Evolutionary conservation across 441 rosid species (phyloP).

Genomic region (Eutrema salsugineum): DNA sequence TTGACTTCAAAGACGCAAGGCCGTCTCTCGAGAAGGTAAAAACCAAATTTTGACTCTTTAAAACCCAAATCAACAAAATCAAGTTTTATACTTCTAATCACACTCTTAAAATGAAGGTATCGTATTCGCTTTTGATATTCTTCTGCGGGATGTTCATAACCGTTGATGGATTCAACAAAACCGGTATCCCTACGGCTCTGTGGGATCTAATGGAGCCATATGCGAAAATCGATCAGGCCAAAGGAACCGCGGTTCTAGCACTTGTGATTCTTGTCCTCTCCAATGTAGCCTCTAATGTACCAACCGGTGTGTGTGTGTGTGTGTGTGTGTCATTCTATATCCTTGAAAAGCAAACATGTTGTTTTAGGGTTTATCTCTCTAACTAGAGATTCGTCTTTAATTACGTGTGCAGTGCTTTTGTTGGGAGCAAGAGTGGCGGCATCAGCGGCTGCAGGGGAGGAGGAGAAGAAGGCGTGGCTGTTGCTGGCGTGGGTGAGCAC

Average conservation of each 20-base stretch:
- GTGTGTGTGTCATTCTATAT: not conserved
- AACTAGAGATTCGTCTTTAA: not conserved
- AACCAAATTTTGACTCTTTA: not conserved
- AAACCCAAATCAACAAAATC: not conserved
- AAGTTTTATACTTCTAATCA: not conserved
- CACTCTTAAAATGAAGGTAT: conserved; percentile 40
- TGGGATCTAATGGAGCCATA: conserved; percentile 81
- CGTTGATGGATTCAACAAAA: conserved; percentile 71
- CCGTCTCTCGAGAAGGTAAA: conserved; percentile 74
- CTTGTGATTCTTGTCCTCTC: conserved; percentile 63
- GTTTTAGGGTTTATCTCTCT: not conserved
- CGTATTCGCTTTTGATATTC: conserved; percentile 75
- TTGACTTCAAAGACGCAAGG: conserved; percentile 77
- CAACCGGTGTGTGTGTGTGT: too few relatives aligned
- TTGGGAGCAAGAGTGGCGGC: conserved; percentile 68
- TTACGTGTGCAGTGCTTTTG: conserved; percentile 49
- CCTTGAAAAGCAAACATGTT: not conserved
- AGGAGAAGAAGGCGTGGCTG: conserved; percentile 80
- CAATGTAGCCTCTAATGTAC: conserved; percentile 80
- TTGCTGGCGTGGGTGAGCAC: conserved; percentile 85
- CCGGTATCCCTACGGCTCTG: conserved; percentile 68
- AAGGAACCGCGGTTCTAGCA: conserved; percentile 57
- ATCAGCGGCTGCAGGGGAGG: conserved; percentile 47
- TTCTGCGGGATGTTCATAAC: conserved; percentile 93
- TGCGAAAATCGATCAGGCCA: conserved; percentile 40